Conservation (phyloP, 768 basidiomycete genomes). For the Inosperma sp. region DNA sequence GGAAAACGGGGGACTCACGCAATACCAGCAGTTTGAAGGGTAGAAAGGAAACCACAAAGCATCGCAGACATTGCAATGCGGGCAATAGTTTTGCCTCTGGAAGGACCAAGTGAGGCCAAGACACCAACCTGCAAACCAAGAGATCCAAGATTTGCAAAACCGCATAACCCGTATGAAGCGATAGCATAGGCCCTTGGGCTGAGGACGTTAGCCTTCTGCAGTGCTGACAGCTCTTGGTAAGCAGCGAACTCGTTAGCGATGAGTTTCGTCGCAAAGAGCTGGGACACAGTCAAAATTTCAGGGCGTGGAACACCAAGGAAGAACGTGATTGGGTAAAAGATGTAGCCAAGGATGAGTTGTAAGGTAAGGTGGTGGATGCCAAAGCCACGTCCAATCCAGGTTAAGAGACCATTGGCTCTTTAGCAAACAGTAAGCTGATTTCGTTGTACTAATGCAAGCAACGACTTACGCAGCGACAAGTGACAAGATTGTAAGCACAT, state of each 20-base stretch:
- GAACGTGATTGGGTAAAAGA: conserved; percentile 86
- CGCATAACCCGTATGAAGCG: conserved; percentile 83
- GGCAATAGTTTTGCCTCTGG: conserved; percentile 67
- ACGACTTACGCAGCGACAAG: conserved; percentile 57
- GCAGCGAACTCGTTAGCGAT: conserved; percentile 86
- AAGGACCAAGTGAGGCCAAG: conserved; percentile 42
- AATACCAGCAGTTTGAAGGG: conserved; percentile 27
- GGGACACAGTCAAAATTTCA: conserved; percentile 80
- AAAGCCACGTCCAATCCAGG: conserved; percentile 85
- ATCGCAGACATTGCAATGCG: conserved; percentile 32
- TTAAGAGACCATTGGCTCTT: conserved; percentile 77
- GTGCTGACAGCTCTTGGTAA: conserved; percentile 54
- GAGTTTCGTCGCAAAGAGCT: conserved; percentile 81
- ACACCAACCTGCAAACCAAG: conserved; percentile 74
- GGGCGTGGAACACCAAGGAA: conserved; percentile 70
- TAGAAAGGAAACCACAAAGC: conserved; percentile 31
- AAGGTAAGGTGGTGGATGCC: conserved; percentile 79
- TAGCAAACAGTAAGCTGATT: not conserved
- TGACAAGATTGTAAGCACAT: conserved; percentile 80
- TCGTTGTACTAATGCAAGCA: not conserved
- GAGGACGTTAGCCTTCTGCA: conserved; percentile 49
- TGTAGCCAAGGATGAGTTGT: conserved; percentile 78
- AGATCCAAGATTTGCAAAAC: conserved; percentile 84
- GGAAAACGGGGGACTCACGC: conserved; percentile 28
- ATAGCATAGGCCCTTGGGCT: conserved; percentile 75